Base-by-base conservation (phyloP, 2,329 filamentous ascomycete species). In the Lachnellula occidentalis region DNA sequence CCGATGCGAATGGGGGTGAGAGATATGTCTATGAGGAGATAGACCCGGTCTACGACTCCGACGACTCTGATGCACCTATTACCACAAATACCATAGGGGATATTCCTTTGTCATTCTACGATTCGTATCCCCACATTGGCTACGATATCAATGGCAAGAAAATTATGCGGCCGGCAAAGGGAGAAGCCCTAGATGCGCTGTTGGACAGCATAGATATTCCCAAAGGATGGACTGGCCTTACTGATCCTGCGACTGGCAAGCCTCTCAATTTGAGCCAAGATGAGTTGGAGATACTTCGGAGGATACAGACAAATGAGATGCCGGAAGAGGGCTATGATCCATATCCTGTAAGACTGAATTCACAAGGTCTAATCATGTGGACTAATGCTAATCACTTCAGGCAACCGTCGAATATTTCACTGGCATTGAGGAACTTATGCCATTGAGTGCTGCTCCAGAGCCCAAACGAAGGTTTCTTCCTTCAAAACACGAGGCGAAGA, bases 101-200 rank as follows among this genome's bases (percentile, higher is more conserved):
- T 69, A 99, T 99, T 57, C 90, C 92, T 5, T 76, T 97, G 48
- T 87, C 88, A 3, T 97, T 96, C 74, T 99, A 99, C 76, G 94
- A 99, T 71, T 88, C 90, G 36, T 99, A 96, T 70, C 94, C 94
- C 49, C 94, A 99, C 70, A 96, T 99, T 69, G 94, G 94, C 56
- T 99, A 99, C 74, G 90, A 96, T 66, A 97, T 99, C 75, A 95
- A 99, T 71, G 94, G 94, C 71, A 96, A 95, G 80, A 95, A 89
- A 72, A 96, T 99, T 61, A 89, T 96, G 85, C 87, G 94, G 50
- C 94, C 94, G 6, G 94, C 95, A 4, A 92, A 91, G 63, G 92
- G 92, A 50, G 88, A 96, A 70, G 94, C 94, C 36, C 76, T 99
- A 34, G 94, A 99, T 76, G 90, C 91, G 12, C 79, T 99, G 43